Conservation (phyloP, 1,284 basidiomycete genomes). For the Tranzscheliella williamsii region DNA sequence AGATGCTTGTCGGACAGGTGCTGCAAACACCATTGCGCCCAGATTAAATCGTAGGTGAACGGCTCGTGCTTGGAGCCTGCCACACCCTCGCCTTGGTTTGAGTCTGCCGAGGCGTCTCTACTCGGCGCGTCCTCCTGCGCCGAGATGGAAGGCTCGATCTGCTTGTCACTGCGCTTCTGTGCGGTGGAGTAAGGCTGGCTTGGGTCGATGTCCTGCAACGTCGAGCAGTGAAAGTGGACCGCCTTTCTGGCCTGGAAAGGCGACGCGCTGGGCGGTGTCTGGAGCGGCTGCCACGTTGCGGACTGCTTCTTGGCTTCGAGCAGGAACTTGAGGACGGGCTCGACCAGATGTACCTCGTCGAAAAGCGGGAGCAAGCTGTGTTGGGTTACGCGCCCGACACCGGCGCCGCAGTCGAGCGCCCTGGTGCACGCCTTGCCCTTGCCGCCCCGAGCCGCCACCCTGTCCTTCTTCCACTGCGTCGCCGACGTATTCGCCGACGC, state of each 20-base stretch:
- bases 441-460: constrained; percentile 42
- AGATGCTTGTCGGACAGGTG: constrained; percentile 58
- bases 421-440: constrained; percentile 43
- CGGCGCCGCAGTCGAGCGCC: constrained; percentile 58
- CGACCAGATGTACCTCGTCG: constrained; percentile 58
- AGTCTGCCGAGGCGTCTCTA: neutral
- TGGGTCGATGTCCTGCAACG: constrained; percentile 54
- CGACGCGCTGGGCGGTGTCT: constrained; percentile 31
- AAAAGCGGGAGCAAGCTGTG: constrained; percentile 54
- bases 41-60: constrained; percentile 52
- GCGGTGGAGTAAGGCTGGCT: constrained; percentile 35
- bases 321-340: constrained; percentile 58
- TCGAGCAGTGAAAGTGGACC: constrained; percentile 54
- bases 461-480: constrained; percentile 39
- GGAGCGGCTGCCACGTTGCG: constrained; percentile 38
- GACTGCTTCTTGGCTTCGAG: constrained; percentile 48
- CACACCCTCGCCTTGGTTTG: constrained; percentile 5
- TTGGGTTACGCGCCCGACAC: constrained; percentile 56
- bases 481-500: constrained; percentile 41
- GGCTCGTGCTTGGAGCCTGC: constrained; percentile 32
- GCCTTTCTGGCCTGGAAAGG: constrained; percentile 54
- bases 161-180: constrained; percentile 3
- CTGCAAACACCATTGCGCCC: constrained; percentile 60
- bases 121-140: neutral
- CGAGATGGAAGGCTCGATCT: constrained; percentile 23